Percentiles rank a stretch among this genome's conserved stretches.
These are phyloP conservation scores for Moniliella sp. DNA, from an alignment of 1,284 basidiomycete genomes.

Conservation along the genomic window DNA sequence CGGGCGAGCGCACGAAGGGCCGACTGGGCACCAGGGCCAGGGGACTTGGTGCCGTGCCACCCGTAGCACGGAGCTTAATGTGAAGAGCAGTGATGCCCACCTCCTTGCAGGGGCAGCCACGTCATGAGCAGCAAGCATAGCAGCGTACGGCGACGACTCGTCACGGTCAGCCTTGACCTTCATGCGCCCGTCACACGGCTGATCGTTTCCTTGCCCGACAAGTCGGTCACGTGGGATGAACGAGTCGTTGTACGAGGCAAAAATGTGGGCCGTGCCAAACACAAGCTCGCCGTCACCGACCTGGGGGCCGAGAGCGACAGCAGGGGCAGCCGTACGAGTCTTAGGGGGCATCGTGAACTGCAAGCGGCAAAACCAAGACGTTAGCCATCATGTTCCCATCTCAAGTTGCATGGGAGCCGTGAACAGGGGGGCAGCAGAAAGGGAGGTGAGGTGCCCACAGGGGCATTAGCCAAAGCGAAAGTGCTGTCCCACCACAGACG, in stretches of 20 bases:
- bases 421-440: too few relatives aligned
- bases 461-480: too few relatives aligned
- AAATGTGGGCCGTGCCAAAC: conserved; percentile 31
- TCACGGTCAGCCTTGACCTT: conserved; percentile 99
- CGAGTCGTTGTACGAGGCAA: conserved; percentile 72
- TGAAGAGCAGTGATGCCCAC: conserved; percentile 93
- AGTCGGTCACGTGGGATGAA: conserved; percentile 98
- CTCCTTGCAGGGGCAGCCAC: conserved; percentile 85
- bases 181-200: conserved; percentile 93
- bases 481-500: too few relatives aligned
- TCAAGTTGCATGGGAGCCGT: too few relatives aligned
- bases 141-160: conserved; percentile 96
- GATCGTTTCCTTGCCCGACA: conserved; percentile 95
- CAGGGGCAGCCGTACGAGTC: conserved; percentile 21
- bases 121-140: conserved; percentile 97
- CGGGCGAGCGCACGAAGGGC: conserved; percentile 94
- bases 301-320: conserved; percentile 32
- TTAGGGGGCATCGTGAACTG: conserved; percentile 33
- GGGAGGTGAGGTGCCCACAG: too few relatives aligned
- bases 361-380: too few relatives aligned
- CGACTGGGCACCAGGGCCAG: conserved; percentile 90
- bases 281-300: conserved; percentile 34
- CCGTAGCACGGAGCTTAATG: conserved; percentile 92
- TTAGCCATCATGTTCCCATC: too few relatives aligned
- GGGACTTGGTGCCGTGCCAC: conserved; percentile 98